A percentile compares a stretch with the other conserved stretches of the same genome.
phyloP scores from a whole-genome alignment of 164 flowering plant species.

The Magnolia kwangsiensis region DNA sequence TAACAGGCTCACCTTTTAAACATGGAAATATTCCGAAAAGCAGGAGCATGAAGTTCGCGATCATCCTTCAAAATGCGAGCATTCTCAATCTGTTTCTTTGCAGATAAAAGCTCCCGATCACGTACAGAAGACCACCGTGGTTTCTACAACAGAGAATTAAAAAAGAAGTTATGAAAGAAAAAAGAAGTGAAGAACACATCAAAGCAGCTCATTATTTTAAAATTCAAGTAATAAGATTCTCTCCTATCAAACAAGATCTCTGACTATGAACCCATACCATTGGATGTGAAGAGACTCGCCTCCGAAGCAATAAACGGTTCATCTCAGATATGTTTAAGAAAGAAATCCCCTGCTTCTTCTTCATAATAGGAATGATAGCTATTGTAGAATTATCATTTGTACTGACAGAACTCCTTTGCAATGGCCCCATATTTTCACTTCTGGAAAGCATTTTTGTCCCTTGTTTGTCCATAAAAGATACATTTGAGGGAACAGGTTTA shows the following conservation, averaged over 20 bases:
- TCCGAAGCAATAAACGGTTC: constrained; percentile 3
- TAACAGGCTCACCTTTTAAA: constrained; percentile 13
- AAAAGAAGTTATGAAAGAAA: neutral
- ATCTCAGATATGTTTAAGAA: constrained; percentile 9
- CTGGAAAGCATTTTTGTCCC: neutral
- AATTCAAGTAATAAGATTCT: neutral
- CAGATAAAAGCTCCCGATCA: constrained; percentile 16
- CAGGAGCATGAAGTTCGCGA: constrained; percentile 12
- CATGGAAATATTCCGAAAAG: constrained; percentile 18
- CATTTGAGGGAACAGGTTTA: constrained; percentile 1
- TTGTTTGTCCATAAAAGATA: constrained; percentile 3
- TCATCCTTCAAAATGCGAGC: constrained; percentile 14
- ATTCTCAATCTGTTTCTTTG: constrained; percentile 15
- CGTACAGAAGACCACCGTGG: constrained; percentile 12
- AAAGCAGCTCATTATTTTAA: neutral
- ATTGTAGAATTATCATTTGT: constrained; percentile 3
- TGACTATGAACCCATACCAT: constrained; percentile 1
- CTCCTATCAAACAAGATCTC: neutral
- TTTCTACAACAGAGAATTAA: constrained; percentile 10
- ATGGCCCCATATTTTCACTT: constrained; percentile 4
- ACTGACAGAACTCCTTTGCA: constrained; percentile 2
- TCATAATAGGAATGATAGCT: constrained; percentile 4
- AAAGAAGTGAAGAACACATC: neutral
- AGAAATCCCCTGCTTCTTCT: constrained; percentile 5
- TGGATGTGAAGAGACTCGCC: neutral